These are phyloP conservation scores for Pyrenochaeta sp. DNA, from an alignment of 2,329 filamentous ascomycete genomes.

Conservation along the genomic window DNA sequence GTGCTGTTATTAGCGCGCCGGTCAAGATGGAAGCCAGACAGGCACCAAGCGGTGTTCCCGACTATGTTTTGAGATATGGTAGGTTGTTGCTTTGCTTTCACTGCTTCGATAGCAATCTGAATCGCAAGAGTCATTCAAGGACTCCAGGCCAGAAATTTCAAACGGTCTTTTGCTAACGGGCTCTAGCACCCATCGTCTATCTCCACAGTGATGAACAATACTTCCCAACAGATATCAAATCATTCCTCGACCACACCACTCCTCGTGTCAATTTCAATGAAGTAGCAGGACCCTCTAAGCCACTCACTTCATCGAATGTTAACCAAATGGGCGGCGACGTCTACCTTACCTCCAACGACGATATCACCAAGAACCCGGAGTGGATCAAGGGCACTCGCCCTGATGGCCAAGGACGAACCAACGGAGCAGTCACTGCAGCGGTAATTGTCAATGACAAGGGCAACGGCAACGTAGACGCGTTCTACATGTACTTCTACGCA, in stretches of 20 bases:
- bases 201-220: conserved; percentile 54
- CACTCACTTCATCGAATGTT: conserved; percentile 53
- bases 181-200: conserved; percentile 54
- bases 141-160: too few species aligned
- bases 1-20: conserved; percentile 25
- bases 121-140: not conserved
- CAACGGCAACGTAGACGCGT: conserved; percentile 62
- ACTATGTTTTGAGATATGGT: conserved; percentile 51
- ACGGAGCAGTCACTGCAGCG: conserved; percentile 57
- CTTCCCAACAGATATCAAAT: conserved; percentile 52
- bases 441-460: conserved; percentile 67
- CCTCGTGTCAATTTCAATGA: conserved; percentile 48
- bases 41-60: conserved; percentile 37
- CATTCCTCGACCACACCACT: conserved; percentile 51
- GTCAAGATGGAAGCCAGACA: conserved; percentile 27
- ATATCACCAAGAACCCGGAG: conserved; percentile 49
- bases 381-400: conserved; percentile 63
- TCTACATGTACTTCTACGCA: conserved; percentile 70
- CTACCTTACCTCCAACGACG: conserved; percentile 56
- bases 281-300: conserved; percentile 42
- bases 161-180: too few species aligned
- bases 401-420: conserved; percentile 58
- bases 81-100: conserved; percentile 8
- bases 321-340: conserved; percentile 51
- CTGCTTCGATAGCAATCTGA: too few species aligned